Evolutionary conservation across 75 land plant genomes (phyloP), one percentile per base, ranked within the genome.

Genomic region (Larix kaempferi): DNA sequence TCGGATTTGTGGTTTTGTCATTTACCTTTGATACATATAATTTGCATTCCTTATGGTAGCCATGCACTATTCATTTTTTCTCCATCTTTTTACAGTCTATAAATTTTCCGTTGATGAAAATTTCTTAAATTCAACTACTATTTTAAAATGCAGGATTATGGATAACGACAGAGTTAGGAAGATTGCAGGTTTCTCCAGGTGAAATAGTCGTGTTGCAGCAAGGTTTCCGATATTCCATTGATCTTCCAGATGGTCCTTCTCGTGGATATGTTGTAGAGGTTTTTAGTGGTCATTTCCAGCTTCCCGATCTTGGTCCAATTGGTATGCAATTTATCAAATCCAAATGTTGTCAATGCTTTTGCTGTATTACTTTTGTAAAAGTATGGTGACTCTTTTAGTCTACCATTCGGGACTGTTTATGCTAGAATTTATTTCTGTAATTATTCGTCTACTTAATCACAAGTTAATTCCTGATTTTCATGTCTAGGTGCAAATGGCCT

Each of bases 181-280:
- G 78, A 76, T 33, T 96, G 67, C 82, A 88, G 76, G 98, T 91
- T 3, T 86, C 83, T 77, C 99, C 99, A 8, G 99, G 99, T 74
- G 99, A 96, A 82, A 81, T 94, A 44, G 95, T 84, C 73, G 95
- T 96, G 76, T 56, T 96, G 73, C 99, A 93, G 23, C 93, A 86
- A 78, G 99, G 99, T 11, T 90, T 96, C 49, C 95, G 99, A n/a
- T 96, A 94, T 80, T 77, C 83, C 37, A 77, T 96, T 74, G 71
- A 85, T 71, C 80, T 96, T 27, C 99, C 99, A 23, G 99, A 96
- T 88, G 99, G 98, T n/a, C 93, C 95, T 57, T 92, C 98, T 25
- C 95, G 99, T 27, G 99, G 99, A n/a, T 96, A 96, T 79, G 87
- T 94, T 86, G 92, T 92, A 65, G 99, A 96, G 86, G 87, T 96